These are phyloP conservation scores for Melanomma pulvis-pyrius DNA, from an alignment of 495 filamentous ascomycete species.

Conservation along the genomic window DNA sequence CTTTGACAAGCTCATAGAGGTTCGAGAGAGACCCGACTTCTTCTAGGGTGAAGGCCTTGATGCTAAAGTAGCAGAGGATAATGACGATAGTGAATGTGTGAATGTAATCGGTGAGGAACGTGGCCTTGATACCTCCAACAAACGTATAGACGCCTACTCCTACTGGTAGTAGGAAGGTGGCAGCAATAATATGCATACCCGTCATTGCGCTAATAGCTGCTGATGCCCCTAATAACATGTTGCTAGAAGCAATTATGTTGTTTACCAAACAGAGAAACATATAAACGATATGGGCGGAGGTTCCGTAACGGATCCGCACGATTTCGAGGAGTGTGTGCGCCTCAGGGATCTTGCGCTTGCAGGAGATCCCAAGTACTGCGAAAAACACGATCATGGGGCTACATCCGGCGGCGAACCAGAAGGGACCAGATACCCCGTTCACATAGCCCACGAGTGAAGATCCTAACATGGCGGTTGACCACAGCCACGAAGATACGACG, in stretches of 20 bases:
- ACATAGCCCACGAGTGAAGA: conserved; percentile 42
- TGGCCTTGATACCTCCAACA: conserved; percentile 54
- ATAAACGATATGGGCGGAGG: conserved; percentile 60
- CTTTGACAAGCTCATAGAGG: conserved; percentile 38
- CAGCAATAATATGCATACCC: conserved; percentile 53
- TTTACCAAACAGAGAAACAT: conserved; percentile 51
- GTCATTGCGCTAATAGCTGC: conserved; percentile 42
- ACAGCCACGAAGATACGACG: conserved; percentile 45
- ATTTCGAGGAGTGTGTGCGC: conserved; percentile 39
- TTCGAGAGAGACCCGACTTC: conserved; percentile 30
- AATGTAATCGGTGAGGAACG: conserved; percentile 41
- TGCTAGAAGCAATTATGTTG: conserved; percentile 51
- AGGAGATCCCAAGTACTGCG: conserved; percentile 34
- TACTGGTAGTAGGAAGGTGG: conserved; percentile 51
- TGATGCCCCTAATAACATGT: conserved; percentile 52
- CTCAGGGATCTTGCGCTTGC: conserved; percentile 36
- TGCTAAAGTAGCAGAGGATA: conserved; percentile 50
- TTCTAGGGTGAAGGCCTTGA: conserved; percentile 39
- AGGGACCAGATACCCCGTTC: conserved; percentile 31
- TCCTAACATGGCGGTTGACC: conserved; percentile 24
- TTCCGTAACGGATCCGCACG: conserved; percentile 38
- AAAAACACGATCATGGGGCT: conserved; percentile 38
- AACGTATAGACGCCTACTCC: conserved; percentile 50
- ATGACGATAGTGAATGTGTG: conserved; percentile 40
- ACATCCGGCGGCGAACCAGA: conserved; percentile 37